Percentiles rank a stretch among this genome's conserved stretches.
Conservation (phyloP, 2,329 filamentous ascomycete species). For the Sarocladiaceae sp. region DNA sequence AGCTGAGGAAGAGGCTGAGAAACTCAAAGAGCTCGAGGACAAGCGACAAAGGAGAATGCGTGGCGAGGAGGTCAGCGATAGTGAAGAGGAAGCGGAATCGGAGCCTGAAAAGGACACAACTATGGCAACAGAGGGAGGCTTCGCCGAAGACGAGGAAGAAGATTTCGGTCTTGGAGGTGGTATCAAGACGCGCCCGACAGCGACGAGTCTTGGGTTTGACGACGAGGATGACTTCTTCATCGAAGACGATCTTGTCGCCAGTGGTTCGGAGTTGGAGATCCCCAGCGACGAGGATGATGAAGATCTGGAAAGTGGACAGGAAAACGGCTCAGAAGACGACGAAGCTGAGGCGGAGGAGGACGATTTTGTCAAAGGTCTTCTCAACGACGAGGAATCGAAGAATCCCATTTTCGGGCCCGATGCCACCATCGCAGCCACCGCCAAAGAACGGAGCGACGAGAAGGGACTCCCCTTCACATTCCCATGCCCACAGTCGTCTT, state of each 20-base stretch:
- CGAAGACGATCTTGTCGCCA: conserved; percentile 84
- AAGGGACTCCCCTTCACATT: conserved; percentile 77
- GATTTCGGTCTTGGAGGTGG: conserved; percentile 58
- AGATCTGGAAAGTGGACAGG: conserved; percentile 37
- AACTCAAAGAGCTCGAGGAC: conserved; percentile 76
- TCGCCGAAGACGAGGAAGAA: conserved; percentile 43
- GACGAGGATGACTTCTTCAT: conserved; percentile 94
- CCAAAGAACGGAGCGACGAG: conserved; percentile 37
- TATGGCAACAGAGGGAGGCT: conserved; percentile 12
- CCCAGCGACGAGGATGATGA: conserved; percentile 46
- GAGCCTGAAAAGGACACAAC: conserved; percentile 32
- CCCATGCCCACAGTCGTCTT: conserved; percentile 73
- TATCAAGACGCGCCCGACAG: conserved; percentile 52
- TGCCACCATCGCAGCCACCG: conserved; percentile 34
- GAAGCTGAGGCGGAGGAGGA: conserved; percentile 54
- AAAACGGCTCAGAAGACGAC: conserved; percentile 30
- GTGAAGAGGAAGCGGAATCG: conserved; percentile 59
- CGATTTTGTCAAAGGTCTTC: conserved; percentile 68
- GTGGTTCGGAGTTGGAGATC: conserved; percentile 63
- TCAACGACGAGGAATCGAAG: conserved; percentile 53
- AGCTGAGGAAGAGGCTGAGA: conserved; percentile 69
- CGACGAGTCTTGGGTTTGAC: conserved; percentile 68
- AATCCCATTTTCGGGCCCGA: conserved; percentile 46
- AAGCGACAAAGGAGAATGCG: conserved; percentile 82
- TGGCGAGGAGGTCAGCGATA: conserved; percentile 68